phyloP scores from a whole-genome alignment of 345 rosid genomes.

The Pseudoturritis turrita region DNA sequence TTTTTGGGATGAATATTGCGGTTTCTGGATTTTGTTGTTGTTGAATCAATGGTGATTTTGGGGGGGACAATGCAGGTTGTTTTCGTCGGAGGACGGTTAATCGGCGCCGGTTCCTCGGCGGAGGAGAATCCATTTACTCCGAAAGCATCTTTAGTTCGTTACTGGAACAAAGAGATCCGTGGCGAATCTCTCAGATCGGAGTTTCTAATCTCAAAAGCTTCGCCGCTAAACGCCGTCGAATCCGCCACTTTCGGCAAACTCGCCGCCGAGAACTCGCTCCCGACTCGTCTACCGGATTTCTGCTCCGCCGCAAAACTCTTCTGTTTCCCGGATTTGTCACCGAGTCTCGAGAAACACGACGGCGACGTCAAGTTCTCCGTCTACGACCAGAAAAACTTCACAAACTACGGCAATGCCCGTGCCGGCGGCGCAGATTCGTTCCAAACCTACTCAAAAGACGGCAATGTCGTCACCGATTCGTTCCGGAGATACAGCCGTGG shows the following conservation, averaged over 20 bases:
- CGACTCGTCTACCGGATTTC: constrained; percentile 56
- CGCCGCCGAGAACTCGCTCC: constrained; percentile 56
- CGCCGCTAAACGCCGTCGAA: constrained; percentile 64
- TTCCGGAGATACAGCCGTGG: constrained; percentile 60
- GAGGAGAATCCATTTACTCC: constrained; percentile 72
- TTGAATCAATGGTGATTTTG: not conserved
- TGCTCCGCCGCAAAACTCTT: constrained; percentile 82
- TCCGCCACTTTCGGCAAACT: constrained; percentile 64
- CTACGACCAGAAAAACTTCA: constrained; percentile 66
- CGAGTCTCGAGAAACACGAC: constrained; percentile 41
- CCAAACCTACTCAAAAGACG: constrained; percentile 41
- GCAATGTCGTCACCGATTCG: constrained; percentile 37
- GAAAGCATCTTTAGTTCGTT: constrained; percentile 63
- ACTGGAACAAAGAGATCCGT: constrained; percentile 80
- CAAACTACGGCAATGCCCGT: constrained; percentile 54
- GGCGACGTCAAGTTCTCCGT: constrained; percentile 49
- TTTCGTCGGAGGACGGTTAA: constrained; percentile 27
- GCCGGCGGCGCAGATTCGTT: constrained; percentile 57
- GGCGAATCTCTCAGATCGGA: constrained; percentile 38
- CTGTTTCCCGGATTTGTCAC: constrained; percentile 63
- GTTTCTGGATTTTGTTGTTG: not conserved
- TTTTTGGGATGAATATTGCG: not conserved
- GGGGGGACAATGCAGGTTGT: constrained; percentile 39
- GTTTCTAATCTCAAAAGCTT: constrained; percentile 73
- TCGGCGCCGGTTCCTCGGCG: constrained; percentile 25